Evolutionary conservation across 768 basidiomycete species (phyloP), one percentile per base, ranked within the genome.

Genomic region (Coprinopsis sp.): DNA sequence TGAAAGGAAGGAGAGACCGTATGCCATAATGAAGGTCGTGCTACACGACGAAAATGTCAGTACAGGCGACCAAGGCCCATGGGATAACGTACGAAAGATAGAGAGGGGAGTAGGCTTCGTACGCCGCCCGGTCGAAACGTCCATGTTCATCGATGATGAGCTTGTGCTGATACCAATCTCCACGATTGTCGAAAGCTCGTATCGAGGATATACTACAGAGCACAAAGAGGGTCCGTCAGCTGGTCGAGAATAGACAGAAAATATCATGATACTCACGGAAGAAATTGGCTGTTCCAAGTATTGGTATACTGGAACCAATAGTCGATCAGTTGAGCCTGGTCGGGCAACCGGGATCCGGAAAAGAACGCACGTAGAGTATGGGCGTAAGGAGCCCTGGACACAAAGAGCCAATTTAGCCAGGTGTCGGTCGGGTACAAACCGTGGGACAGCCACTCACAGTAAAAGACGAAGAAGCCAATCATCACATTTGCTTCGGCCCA

Each of bases 401-500:
- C 24, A n/a, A n/a, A 50, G 29, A 40, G 37, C 33, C n/a, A 44
- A 38, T 8, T 28, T 50, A 42, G 19, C 24, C 30, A 18, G 36
- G 31, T 39, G 39, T 18, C 24, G 12, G 22, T 39, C 10, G 12
- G 16, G n/a, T n/a, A 19, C 22, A 16, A 39, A 18, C 11, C 4
- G 38, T 18, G 29, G 23, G 28, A 27, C 13, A 23, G 25, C 19
- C 7, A 58, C 69, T 58, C 46, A 78, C 81, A 89, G 59, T 81
- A 82, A 59, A 88, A 78, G 53, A 82, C 61, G 34, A 82, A 62
- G 54, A 87, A 81, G 8, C 82, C 78, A 28, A 68, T 63, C 45
- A 77, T 69, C 23, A 87, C 69, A 59, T 87, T 87, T 4, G 81
- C 84, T 57, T 84, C 78, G 3, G 84, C 82, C 85, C 84, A 87